Base-by-base conservation (phyloP, 2,329 filamentous ascomycete species). In the Bertia moriformis region DNA sequence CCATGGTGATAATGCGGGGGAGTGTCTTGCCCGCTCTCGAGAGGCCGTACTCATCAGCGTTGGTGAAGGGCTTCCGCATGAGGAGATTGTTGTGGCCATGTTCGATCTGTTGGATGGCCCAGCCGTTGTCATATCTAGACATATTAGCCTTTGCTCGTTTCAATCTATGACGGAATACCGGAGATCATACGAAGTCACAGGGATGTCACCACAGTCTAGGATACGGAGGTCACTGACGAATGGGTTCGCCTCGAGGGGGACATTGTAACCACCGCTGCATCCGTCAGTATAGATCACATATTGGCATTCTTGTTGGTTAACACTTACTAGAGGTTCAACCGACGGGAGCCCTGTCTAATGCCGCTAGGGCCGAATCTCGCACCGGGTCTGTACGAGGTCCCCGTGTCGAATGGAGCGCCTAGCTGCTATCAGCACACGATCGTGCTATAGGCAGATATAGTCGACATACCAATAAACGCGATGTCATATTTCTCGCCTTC, bases 331-430 rank as follows among this genome's bases (percentile, higher is more conserved):
- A 91, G 77, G 62, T 89, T 91, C 47, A 91, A 71, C 47, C 84
- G 73, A 51, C 84, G 78, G 53, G 83, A 89, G 60, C 84, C 85
- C 67, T 91, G 85, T 55, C 85, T 74, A 50, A 91, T 89, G 37
- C 84, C 84, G 20, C 78, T 84, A 7, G 86, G 85, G 0, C 85
- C 85, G 48, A 93, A 93, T 24, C 85, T 73, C 43, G 85, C 85
- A 46, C 85, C 84, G 3, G 84, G 85, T 39, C 84, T 67, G 59
- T 93, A 93, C 0, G 83, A 88, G 18, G 83, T 91, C 39, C 83
- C 83, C 1, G 85, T 89, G 54, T 93, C 85, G 48, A 91, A 91
- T 0, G 85, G 84, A 30, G 83, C 83, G 33, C 80, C 79, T 83
- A 44, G 19, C n/a, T 14, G 10, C 5, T 15, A 12, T 44, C 10